Evolutionary conservation across 257 asterid species (phyloP).

Genomic region (Rehmannia glutinosa): DNA sequence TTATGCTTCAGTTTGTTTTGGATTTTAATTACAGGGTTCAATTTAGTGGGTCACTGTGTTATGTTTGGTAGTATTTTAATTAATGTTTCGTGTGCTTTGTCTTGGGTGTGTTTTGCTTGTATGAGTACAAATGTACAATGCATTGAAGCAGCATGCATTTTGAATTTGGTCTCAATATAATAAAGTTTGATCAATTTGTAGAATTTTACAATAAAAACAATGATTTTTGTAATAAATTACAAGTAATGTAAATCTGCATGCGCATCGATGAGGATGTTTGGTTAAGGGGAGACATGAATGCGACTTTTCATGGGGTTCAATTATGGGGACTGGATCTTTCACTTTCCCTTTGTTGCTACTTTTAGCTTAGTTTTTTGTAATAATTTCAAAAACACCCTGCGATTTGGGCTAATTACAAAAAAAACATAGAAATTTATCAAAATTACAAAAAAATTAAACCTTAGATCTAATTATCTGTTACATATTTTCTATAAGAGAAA

Average conservation of each 20-base stretch:
- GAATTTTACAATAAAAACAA: no score
- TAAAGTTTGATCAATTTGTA: constrained; percentile 7
- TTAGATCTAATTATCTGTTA: no score
- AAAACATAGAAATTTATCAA: no score
- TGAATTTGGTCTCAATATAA: constrained; percentile 8
- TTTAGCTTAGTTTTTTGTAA: not conserved
- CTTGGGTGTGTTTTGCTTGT: not conserved
- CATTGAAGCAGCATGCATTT: not conserved
- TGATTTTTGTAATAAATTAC: no score
- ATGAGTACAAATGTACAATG: not conserved
- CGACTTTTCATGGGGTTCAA: constrained; percentile 22
- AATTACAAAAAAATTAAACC: no score
- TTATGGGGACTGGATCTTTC: not conserved
- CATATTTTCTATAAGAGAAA: no score
- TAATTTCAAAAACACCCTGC: no score
- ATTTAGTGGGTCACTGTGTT: not conserved
- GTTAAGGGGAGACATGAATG: constrained; percentile 25
- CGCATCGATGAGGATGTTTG: not conserved
- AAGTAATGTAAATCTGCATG: no score
- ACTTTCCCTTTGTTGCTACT: not conserved
- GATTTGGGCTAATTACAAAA: no score
- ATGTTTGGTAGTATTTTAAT: not conserved
- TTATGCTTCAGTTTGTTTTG: not conserved
- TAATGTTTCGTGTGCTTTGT: not conserved
- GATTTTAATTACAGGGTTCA: not conserved